phyloP scores from a whole-genome alignment of 305 asterid genomes.

The Fraxinus xanthoxyloides region DNA sequence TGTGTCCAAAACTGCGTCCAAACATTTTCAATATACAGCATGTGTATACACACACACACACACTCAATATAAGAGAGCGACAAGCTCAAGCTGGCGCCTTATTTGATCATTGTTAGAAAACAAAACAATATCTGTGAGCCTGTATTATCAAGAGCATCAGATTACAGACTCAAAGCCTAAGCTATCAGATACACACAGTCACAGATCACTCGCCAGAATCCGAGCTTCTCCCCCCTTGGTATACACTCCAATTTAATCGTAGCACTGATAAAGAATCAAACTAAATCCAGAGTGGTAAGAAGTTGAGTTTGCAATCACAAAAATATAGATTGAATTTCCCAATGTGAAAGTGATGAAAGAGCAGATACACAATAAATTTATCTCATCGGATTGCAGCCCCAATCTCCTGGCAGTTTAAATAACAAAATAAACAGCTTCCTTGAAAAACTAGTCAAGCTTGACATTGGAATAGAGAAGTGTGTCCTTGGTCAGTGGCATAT shows the following conservation, averaged over 20 bases:
- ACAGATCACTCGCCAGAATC: constrained; percentile 3
- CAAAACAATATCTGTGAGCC: neutral
- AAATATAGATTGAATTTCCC: constrained; percentile 11
- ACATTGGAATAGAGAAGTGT: constrained; percentile 90
- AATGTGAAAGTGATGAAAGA: neutral
- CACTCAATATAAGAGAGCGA: neutral
- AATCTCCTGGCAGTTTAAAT: constrained; percentile 13
- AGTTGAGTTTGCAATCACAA: constrained; percentile 8
- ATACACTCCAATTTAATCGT: constrained; percentile 25
- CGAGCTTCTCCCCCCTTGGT: constrained; percentile 11
- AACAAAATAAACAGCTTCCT: constrained; percentile 15
- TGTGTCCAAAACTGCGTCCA: neutral
- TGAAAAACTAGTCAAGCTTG: constrained; percentile 66
- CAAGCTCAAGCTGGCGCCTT: neutral
- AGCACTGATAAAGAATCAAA: neutral
- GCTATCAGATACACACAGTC: constrained; percentile 13
- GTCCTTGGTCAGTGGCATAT: constrained; percentile 91
- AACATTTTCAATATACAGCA: no score
- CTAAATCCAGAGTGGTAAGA: constrained; percentile 24
- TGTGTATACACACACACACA: no score
- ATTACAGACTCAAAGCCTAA: neutral
- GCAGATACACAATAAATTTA: constrained; percentile 18
- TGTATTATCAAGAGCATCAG: constrained; percentile 4
- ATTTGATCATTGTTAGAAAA: neutral
- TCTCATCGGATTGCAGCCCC: constrained; percentile 23